Conservation (phyloP, 2,329 filamentous ascomycete species). For the Chrysoporthe deuterocubensis region DNA sequence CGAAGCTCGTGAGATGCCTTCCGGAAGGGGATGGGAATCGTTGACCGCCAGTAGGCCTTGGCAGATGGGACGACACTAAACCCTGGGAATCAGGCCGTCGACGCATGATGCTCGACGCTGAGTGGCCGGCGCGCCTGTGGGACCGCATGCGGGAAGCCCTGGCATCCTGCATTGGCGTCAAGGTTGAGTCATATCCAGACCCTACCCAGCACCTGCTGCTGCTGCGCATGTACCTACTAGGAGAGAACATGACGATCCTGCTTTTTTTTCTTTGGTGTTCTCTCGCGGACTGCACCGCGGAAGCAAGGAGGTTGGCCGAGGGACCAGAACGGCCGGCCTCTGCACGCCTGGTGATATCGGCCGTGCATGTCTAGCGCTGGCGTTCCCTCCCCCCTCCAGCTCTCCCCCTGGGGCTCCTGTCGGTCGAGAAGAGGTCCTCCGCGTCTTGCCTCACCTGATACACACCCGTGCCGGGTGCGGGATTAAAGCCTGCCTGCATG, state of each 20-base stretch:
- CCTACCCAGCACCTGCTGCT: background rate
- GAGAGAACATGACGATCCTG: conserved; percentile 18
- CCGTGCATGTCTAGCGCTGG: conserved; percentile 24
- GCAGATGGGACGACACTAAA: conserved; percentile 22
- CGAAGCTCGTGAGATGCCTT: background rate
- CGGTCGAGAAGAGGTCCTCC: conserved; percentile 10
- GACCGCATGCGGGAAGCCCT: conserved; percentile 23
- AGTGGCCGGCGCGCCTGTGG: conserved; percentile 23
- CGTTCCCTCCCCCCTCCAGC: background rate
- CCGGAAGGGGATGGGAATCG: conserved; percentile 17
- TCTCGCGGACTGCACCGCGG: no score
- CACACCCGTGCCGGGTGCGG: conserved; percentile 6
- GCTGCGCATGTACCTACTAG: no score
- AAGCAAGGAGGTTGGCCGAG: no score
- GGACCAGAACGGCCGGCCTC: background rate
- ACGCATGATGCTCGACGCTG: conserved; percentile 13
- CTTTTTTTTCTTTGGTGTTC: no score
- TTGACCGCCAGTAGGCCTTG: conserved; percentile 22
- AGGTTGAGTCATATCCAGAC: conserved; percentile 20
- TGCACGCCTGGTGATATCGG: conserved; percentile 19
- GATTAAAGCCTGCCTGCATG: conserved; percentile 1
- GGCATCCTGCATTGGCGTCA: conserved; percentile 25
- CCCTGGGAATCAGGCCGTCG: conserved; percentile 13
- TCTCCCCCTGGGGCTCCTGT: background rate
- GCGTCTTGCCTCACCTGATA: conserved; percentile 14